Base-by-base conservation (phyloP, 768 basidiomycete species). In the Suillus alpinus region DNA sequence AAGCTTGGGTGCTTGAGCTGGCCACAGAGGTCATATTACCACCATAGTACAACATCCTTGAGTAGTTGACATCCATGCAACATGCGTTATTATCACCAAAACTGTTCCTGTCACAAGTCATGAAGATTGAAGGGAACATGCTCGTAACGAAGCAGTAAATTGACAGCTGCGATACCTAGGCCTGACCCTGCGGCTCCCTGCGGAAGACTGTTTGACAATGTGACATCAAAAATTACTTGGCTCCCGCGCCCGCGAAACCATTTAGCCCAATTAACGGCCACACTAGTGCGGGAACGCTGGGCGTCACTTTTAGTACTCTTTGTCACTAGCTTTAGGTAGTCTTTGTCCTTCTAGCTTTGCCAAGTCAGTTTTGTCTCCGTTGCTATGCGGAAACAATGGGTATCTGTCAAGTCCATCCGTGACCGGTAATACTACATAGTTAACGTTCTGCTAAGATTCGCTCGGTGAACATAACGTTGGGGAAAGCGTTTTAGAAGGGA, bases 321-420 rank as follows among this genome's bases (percentile, higher is more conserved):
- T 62, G 59, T 62, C 59, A n/a, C 29, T 62, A 41, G 49, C 59
- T 37, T 68, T 68, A 59, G 68, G 68, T 4, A 49, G 29, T 6
- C 47, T 57, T 62, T 59, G 59, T 62, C 59, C 61, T 59, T 40
- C 29, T 62, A 41, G 56, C 59, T 37, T 66, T 65, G 60, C 63
- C 20, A 53, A 60, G 57, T 39, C 34, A 49, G 31, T 32, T 32
- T 51, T 65, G 59, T 58, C 34, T 64, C 64, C 57, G 73, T 70
- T 64, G 71, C 65, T 49, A 44, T 56, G 65, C 47, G 14, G 53
- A 1, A n/a, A 63, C 55, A 58, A 34, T 39, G 57, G 44, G 59
- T 18, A 49, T 59, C 56, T 58, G 37, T 58, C 49, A 43, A 51
- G 47, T 18, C 18, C 1, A 49, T 18, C 16, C 16, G 31, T 29